Evolutionary conservation across 192 early-diverging fungal genomes (phyloP).

Genomic region (Gaertneriomyces semiglobifer): DNA sequence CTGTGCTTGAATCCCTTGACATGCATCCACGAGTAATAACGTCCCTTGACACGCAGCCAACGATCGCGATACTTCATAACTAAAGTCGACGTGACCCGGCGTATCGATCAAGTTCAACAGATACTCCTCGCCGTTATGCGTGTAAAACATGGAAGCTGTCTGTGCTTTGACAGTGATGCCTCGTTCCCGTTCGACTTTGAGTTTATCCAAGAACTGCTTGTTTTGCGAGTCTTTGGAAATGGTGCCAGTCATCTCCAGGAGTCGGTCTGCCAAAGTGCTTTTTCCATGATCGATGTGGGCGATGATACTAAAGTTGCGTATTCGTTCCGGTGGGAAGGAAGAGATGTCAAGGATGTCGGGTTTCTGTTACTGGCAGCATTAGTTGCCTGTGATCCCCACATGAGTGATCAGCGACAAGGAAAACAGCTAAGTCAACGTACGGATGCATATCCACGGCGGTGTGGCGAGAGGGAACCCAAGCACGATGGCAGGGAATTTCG

Average conservation of each 20-base stretch:
- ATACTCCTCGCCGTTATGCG: conserved; percentile 72
- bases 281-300: conserved; percentile 55
- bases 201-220: conserved; percentile 92
- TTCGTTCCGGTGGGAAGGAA: conserved; percentile 69
- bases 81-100: conserved; percentile 88
- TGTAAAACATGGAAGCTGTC: conserved; percentile 92
- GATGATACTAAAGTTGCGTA: conserved; percentile 80
- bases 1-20: conserved; percentile 96
- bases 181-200: conserved; percentile 91
- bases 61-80: conserved; percentile 92
- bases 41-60: conserved; percentile 93
- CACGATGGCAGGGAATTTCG: neutral
- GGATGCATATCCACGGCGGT: neutral
- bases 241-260: conserved; percentile 85
- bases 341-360: conserved; percentile 25
- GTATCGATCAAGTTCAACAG: conserved; percentile 95
- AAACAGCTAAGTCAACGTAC: neutral
- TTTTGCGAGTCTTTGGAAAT: conserved; percentile 68
- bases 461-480: neutral
- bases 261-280: conserved; percentile 82
- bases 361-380: conserved; percentile 9
- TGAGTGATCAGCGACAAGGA: neutral
- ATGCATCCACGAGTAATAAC: conserved; percentile 86
- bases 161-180: conserved; percentile 96
- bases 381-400: neutral